Base-by-base conservation (phyloP, 495 filamentous ascomycete species). In the Neurospora cerealis region DNA sequence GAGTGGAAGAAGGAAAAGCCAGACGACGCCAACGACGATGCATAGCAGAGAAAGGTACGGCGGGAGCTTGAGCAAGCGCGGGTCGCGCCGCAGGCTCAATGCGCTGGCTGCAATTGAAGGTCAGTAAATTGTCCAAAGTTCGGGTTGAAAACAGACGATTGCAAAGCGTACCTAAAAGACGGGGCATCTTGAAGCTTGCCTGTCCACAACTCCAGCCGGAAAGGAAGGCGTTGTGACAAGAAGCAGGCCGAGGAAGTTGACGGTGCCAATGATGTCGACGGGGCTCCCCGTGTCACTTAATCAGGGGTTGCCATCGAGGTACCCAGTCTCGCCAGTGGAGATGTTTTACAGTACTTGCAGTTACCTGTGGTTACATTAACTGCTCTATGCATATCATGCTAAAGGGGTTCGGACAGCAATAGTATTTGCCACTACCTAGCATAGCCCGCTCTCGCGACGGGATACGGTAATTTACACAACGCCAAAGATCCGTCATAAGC, bases 1-100 rank as follows among this genome's bases (percentile, higher is more conserved):
- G 70, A 98, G 88, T 39, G 96, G 96, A n/a, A 99, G 90, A 28
- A 98, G 87, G 42, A 97, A 89, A 17, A 99, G 89, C 94, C 94
- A 98, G 76, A 88, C 87, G n/a, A 96, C 89, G 70, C 96, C 96
- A 79, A 97, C 88, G 41, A 97, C 70, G 75, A 98, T 90, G 82
- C 91, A 97, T n/a, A 97, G 81, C 66, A 93, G 86, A 24, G 96
- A 98, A 11, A 98, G 82, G 85, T 92, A 93, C 10, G 93, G 92
- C 69, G 93, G 91, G 41, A 93, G 80, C 82, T 91, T 90, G 73
- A 93, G 88, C 66, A 94, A 81, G 72, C 89, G 86, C 72, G 90
- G 87, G 79, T 93, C 89, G 83, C 87, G 87, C 78, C 90, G 88
- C 73, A 93, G 81, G 71, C 80, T 80, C 75, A 85, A 74, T 69